Evolutionary conservation across 768 basidiomycete species (phyloP).

Genomic region (Rhodotorula paludigena): DNA sequence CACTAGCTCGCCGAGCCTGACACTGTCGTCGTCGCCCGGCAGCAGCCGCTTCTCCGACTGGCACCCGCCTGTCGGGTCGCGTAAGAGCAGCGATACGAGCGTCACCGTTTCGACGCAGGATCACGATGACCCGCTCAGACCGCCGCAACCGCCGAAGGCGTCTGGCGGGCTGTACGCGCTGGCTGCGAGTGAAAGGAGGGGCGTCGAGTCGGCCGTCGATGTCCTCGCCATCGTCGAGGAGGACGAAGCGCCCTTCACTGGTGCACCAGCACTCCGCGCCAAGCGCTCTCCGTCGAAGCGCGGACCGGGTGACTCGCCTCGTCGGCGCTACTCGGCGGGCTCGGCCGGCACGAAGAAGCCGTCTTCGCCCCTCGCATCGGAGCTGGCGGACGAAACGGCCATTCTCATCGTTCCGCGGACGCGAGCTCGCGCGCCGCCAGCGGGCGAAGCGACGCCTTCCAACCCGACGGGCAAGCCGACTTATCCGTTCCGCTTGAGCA

Average conservation of each 20-base stretch:
- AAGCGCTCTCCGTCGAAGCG: constrained; percentile 22
- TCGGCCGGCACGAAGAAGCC: neutral
- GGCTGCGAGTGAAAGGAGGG: neutral
- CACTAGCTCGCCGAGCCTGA: neutral
- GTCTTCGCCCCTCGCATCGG: neutral
- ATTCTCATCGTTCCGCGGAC: constrained; percentile 14
- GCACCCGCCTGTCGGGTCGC: neutral
- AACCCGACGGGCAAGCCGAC: neutral
- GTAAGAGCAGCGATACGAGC: constrained; percentile 29
- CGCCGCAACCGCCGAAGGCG: neutral
- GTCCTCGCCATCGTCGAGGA: constrained; percentile 32
- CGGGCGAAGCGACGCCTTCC: neutral
- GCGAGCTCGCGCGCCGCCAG: neutral
- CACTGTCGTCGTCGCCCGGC: constrained; percentile 7
- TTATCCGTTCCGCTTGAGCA: constrained; percentile 1
- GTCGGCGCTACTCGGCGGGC: neutral
- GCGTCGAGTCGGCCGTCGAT: constrained; percentile 32
- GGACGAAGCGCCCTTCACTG: constrained; percentile 4
- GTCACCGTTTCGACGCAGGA: neutral
- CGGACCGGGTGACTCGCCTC: neutral
- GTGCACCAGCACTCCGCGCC: neutral
- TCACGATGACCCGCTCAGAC: neutral
- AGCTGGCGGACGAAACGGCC: neutral
- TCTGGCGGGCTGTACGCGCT: constrained; percentile 12
- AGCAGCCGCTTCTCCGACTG: constrained; percentile 23